Base-by-base conservation (phyloP, 345 rosid species). In the Pistacia integerrima region DNA sequence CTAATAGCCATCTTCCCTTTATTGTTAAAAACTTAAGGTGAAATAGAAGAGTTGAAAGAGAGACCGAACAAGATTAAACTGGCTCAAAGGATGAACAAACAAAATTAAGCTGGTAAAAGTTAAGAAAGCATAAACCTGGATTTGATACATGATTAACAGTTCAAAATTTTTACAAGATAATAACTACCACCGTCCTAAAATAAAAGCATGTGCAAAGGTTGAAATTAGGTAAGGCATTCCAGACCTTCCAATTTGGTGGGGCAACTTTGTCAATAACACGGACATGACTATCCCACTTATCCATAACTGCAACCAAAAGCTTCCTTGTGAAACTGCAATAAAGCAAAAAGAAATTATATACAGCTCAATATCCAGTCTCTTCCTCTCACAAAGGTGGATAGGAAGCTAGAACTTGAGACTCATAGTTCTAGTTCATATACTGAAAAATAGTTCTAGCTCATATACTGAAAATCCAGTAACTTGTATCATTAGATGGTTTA, bases 221-320 rank as follows among this genome's bases (percentile, higher is more conserved):
- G 17, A 48, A 58, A 70, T n/a, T 44, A 65, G 17, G 51, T 58
- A 70, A 65, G 41, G 41, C 55, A 35, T 8, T 38, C 18, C 78
- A 20, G 66, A 95, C 99, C 99, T 96, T 96, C 99, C 99, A 96
- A 78, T 87, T 89, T 76, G 85, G 82, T 0, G 98, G 99, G 5
- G 86, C 84, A 64, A 93, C 82, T 86, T 86, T 90, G 82, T 93
- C 92, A 74, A 96, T 91, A 76, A 89, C 70, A 76, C 68, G 82
- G 55, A 91, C 97, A 77, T 96, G 94, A 67, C 72, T 79, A 78
- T 93, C 94, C 99, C 99, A 96, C 81, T 84, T 85, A 66, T 93
- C 97, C 72, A 84, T 90, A 56, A 89, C 88, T 57, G 97, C 99
- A 70, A 84, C 93, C 90, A 96, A 87, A 77, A 93, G 97, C 80